Evolutionary conservation across 2,329 filamentous ascomycete genomes (phyloP).

Genomic region (Epichloe elymi): DNA sequence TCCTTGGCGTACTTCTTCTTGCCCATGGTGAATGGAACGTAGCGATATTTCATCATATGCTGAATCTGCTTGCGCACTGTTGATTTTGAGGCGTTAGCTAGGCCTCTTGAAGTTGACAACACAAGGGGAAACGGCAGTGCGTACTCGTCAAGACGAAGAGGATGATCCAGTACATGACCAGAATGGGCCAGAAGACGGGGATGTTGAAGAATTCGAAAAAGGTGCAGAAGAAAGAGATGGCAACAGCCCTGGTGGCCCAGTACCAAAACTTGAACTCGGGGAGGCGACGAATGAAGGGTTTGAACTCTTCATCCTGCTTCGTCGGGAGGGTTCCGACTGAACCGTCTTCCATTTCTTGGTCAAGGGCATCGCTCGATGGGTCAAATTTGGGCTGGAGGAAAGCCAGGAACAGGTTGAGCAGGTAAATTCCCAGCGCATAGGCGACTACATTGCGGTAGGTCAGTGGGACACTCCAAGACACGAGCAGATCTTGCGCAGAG

Average conservation of each 20-base stretch:
- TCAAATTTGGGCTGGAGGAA: constrained; percentile 99
- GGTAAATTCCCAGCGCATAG: constrained; percentile 96
- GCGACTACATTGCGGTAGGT: constrained; percentile 50
- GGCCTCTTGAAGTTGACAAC: neutral
- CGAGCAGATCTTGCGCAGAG: neutral
- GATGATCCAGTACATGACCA: constrained; percentile 98
- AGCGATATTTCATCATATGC: constrained; percentile 99
- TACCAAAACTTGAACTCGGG: constrained; percentile 99
- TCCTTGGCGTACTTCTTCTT: constrained; percentile 69
- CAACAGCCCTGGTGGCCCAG: constrained; percentile 75
- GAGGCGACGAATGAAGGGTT: constrained; percentile 87
- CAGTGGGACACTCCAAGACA: neutral
- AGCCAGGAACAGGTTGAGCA: constrained; percentile 96
- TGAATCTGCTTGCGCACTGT: constrained; percentile 97
- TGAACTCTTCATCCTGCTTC: constrained; percentile 94
- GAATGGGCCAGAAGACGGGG: constrained; percentile 96
- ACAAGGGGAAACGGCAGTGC: constrained; percentile 22
- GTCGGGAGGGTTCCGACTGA: constrained; percentile 71
- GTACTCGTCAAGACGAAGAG: constrained; percentile 88
- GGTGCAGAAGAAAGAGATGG: constrained; percentile 72
- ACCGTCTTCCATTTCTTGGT: constrained; percentile 94
- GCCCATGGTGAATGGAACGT: constrained; percentile 84
- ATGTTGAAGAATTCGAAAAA: constrained; percentile 94
- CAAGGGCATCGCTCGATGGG: constrained; percentile 77
- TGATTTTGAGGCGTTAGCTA: neutral